Percentiles rank a stretch among this genome's conserved stretches.
Evolutionary conservation across 208 protist genomes (phyloP).

Genomic region (Lotmaria passim): DNA sequence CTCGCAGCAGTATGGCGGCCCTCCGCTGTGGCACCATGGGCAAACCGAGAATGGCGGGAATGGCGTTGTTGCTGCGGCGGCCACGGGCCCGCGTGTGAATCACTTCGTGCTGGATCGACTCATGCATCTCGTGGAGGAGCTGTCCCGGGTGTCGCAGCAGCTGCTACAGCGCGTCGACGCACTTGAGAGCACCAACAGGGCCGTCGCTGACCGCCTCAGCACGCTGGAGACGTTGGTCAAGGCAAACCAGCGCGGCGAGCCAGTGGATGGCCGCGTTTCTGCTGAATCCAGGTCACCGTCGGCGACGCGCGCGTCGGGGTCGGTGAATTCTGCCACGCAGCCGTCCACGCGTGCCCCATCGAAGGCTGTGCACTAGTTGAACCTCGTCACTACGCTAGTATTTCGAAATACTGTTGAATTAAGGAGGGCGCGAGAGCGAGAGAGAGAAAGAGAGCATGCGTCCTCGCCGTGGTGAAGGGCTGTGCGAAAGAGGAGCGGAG

Average conservation of each 20-base stretch:
- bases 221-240: slow-evolving; percentile 13
- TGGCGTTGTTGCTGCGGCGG: background rate
- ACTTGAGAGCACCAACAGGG: slow-evolving; percentile 27
- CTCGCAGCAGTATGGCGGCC: slow-evolving; percentile 12
- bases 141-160: slow-evolving; percentile 21
- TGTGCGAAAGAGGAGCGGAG: no score
- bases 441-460: no score
- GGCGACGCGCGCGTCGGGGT: slow-evolving; percentile 26
- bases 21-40: background rate
- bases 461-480: no score
- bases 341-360: slow-evolving; percentile 35
- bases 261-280: slow-evolving; percentile 15
- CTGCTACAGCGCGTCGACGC: slow-evolving; percentile 25
- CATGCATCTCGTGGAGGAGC: slow-evolving; percentile 32
- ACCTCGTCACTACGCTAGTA: background rate
- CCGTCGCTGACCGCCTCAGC: slow-evolving; percentile 18
- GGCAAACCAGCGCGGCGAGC: background rate
- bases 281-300: slow-evolving; percentile 29
- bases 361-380: slow-evolving; percentile 22
- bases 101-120: slow-evolving; percentile 20
- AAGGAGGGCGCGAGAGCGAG: no score
- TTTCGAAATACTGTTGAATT: no score
- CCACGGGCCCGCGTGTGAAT: background rate
- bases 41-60: background rate
- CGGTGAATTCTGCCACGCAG: slow-evolving; percentile 14